phyloP scores from a whole-genome alignment of 352 stramenopile genomes.

The Pythium utonaiense region DNA sequence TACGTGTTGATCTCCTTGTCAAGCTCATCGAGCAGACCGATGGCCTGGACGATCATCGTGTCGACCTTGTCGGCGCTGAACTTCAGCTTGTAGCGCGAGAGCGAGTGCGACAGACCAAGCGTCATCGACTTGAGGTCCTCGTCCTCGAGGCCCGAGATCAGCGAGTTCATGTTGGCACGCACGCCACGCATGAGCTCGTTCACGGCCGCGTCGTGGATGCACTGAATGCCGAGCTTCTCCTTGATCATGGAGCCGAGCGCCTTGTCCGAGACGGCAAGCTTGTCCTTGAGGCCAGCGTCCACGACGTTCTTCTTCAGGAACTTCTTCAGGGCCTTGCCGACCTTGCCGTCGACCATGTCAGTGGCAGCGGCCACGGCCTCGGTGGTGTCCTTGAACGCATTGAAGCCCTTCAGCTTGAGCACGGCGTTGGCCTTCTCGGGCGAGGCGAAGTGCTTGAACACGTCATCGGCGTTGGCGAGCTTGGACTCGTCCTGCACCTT shows the following conservation, averaged over 20 bases:
- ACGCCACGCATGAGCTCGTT: slow-evolving; percentile 97
- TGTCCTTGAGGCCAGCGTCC: slow-evolving; percentile 90
- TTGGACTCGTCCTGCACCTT: slow-evolving; percentile 97
- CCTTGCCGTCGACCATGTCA: slow-evolving; percentile 97
- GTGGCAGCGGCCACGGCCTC: slow-evolving; percentile 97
- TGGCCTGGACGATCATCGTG: slow-evolving; percentile 99
- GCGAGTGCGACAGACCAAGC: slow-evolving; percentile 97
- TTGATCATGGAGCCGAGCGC: slow-evolving; percentile 96
- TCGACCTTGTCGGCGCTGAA: slow-evolving; percentile 99
- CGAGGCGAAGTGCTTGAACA: slow-evolving; percentile 91
- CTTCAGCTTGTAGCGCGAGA: slow-evolving; percentile 99
- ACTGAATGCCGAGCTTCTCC: slow-evolving; percentile 95
- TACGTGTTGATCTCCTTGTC: slow-evolving; percentile 99
- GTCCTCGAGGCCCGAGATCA: slow-evolving; percentile 91
- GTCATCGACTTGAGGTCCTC: slow-evolving; percentile 96
- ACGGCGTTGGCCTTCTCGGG: slow-evolving; percentile 89
- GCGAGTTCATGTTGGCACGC: slow-evolving; percentile 92
- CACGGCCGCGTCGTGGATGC: slow-evolving; percentile 90
- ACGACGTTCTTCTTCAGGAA: slow-evolving; percentile 99
- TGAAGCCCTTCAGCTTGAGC: slow-evolving; percentile 97
- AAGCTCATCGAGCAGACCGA: slow-evolving; percentile 98
- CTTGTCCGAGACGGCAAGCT: slow-evolving; percentile 97
- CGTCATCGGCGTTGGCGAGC: slow-evolving; percentile 85
- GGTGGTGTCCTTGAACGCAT: slow-evolving; percentile 98
- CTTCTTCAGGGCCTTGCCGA: slow-evolving; percentile 97